These are phyloP conservation scores for Lipomyces chichibuensis DNA, from an alignment of 805 yeast species.

Conservation along the genomic window DNA sequence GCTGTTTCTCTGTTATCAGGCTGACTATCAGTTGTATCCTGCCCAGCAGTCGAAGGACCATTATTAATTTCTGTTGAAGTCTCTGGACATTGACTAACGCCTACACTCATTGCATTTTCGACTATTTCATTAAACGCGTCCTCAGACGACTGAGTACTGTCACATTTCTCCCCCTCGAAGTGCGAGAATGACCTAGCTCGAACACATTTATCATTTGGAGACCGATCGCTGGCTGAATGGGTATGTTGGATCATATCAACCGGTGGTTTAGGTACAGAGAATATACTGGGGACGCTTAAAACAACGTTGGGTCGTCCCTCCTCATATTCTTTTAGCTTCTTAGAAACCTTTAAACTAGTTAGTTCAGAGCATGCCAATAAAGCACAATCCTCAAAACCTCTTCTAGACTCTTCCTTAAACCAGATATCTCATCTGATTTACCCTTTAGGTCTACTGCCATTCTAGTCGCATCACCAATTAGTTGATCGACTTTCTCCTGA, in stretches of 20 bases:
- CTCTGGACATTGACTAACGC: not conserved
- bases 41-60: not conserved
- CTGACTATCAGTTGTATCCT: not conserved
- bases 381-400: not conserved
- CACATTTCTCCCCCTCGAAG: not conserved
- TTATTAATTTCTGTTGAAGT: not conserved
- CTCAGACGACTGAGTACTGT: not conserved
- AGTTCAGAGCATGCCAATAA: not conserved
- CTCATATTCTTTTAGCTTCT: slow-evolving; percentile 1
- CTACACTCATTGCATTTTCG: not conserved
- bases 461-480: not conserved
- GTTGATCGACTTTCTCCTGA: not conserved
- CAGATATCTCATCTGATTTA: not conserved
- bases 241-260: not conserved
- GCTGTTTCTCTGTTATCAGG: not conserved
- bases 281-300: not conserved
- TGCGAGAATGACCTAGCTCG: not conserved
- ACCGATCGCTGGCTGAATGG: not conserved
- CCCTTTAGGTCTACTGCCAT: not conserved
- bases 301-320: slow-evolving; percentile 1
- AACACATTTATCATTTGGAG: not conserved
- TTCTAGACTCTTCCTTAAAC: not conserved
- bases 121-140: not conserved
- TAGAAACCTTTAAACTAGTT: not conserved
- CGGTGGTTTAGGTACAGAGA: not conserved